Evolutionary conservation across 164 flowering plant species (phyloP).

Genomic region (Dillenia turbinata): DNA sequence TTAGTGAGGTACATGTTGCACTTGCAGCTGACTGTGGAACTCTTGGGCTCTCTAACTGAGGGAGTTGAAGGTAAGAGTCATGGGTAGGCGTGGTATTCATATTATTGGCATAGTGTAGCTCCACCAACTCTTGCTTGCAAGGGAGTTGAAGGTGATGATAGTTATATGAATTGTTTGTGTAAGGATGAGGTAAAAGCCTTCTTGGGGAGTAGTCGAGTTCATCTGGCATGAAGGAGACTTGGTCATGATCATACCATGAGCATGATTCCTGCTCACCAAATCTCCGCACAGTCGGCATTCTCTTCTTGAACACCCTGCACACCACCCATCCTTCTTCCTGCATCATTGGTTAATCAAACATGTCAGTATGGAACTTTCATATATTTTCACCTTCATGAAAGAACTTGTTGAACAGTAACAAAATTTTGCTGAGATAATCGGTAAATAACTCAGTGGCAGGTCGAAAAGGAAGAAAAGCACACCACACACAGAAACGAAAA

Average conservation of each 20-base stretch:
- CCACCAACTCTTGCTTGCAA: slow-evolving; percentile 74
- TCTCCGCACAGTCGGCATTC: slow-evolving; percentile 47
- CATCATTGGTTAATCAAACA: too few species aligned
- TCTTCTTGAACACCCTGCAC: slow-evolving; percentile 91
- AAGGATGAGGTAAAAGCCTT: slow-evolving; percentile 26
- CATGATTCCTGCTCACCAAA: slow-evolving; percentile 58
- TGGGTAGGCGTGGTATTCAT: slow-evolving; percentile 5
- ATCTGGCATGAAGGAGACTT: slow-evolving; percentile 76
- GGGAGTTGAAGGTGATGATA: slow-evolving; percentile 25
- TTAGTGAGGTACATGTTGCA: slow-evolving; percentile 30
- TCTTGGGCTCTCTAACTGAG: slow-evolving; percentile 81
- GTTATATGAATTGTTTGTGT: slow-evolving; percentile 11
- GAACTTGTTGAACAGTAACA: too few species aligned
- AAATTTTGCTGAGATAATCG: too few species aligned
- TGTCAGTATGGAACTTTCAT: too few species aligned
- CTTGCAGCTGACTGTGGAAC: slow-evolving; percentile 35
- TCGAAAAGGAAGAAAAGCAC: too few species aligned
- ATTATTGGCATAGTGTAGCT: slow-evolving; percentile 43
- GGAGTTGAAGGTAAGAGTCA: slow-evolving; percentile 68
- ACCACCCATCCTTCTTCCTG: slow-evolving; percentile 98
- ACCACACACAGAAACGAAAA: too few species aligned
- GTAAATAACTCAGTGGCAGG: too few species aligned
- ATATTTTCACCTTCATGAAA: too few species aligned
- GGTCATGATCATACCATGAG: slow-evolving; percentile 77
- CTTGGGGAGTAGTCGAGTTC: slow-evolving; percentile 46